These are phyloP conservation scores for Penicillium verhagenii DNA, from an alignment of 495 filamentous ascomycete species.

Conservation along the genomic window DNA sequence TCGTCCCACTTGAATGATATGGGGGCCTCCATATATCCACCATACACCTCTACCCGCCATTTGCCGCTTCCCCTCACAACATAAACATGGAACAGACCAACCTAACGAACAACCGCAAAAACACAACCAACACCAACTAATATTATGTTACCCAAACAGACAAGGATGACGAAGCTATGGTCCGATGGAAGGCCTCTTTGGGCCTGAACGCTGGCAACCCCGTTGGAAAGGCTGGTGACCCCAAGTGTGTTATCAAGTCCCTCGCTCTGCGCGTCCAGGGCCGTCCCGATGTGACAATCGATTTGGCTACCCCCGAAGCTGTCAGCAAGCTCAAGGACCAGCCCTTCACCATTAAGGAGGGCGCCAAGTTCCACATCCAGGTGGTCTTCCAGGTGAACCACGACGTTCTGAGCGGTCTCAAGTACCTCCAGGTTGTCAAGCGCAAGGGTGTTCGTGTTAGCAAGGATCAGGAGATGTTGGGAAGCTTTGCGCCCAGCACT, in stretches of 20 bases:
- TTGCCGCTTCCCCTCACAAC: background rate
- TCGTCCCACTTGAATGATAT: background rate
- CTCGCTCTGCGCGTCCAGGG: conserved; percentile 80
- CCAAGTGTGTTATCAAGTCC: conserved; percentile 84
- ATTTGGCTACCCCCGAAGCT: conserved; percentile 64
- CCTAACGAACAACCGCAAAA: background rate
- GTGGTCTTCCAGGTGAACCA: conserved; percentile 92
- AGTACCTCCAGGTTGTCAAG: conserved; percentile 92
- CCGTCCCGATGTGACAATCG: conserved; percentile 79
- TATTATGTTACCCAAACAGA: conserved; percentile 33
- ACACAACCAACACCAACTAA: conserved; percentile 7
- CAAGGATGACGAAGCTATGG: conserved; percentile 83
- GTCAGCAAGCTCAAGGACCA: conserved; percentile 72
- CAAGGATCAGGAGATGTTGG: conserved; percentile 97
- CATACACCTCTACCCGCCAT: background rate
- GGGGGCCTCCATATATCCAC: background rate
- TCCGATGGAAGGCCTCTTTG: conserved; percentile 95
- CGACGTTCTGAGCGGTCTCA: conserved; percentile 88
- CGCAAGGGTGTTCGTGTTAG: conserved; percentile 77
- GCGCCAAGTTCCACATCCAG: conserved; percentile 86
- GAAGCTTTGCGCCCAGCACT: conserved; percentile 88
- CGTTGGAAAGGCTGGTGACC: conserved; percentile 68
- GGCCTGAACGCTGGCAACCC: conserved; percentile 71
- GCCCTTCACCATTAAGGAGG: conserved; percentile 97
- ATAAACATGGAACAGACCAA: no score